Base-by-base conservation (phyloP, 2,329 filamentous ascomycete species). In the Aspergillus niger region DNA sequence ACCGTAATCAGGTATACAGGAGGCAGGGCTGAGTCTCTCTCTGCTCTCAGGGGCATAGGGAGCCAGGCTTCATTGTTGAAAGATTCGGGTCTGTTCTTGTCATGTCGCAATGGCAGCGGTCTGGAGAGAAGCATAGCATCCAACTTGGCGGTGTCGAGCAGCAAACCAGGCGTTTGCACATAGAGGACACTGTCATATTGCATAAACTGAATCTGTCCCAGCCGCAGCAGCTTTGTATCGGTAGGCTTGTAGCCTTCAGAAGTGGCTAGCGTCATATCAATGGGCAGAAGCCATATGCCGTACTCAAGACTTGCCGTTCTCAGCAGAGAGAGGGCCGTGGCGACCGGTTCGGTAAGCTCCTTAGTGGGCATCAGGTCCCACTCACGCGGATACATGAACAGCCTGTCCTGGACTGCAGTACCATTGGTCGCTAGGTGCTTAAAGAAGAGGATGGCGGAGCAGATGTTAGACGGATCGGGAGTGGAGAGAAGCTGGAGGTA, bases 351-450 rank as follows among this genome's bases (percentile, higher is more conserved):
- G 0, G 72, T 65, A 5, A 69, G 66, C 22, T 64, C 57, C 20
- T 63, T 62, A 2, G 64, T 60, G 28, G 65, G 65, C 66, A 69
- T 70, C 15, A 65, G 55, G 57, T 81, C 79, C 79, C 79, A 81
- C 61, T 78, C 75, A 58, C 74, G 69, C 7, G 79, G 79, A 63
- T 81, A 81, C 64, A 81, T 74, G 51, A 81, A 76, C n/a, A 81
- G 67, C 10, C 77, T 75, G 39, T 80, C 77, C 39, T 77, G 71
- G 24, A 76, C 58, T 13, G 64, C 69, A 5, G 72, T 74, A 56
- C 67, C 67, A 30, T 77, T 75, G 26, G 69, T 70, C 0, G 72
- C 62, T 38, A 81, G 68, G 17, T 71, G 69, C 65, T 78, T 78
- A 62, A 79, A 79, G 65, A 81, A 77, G 3, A 79, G 71, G 24